phyloP scores from a whole-genome alignment of 345 rosid species.

The Moricandia arvensis region DNA sequence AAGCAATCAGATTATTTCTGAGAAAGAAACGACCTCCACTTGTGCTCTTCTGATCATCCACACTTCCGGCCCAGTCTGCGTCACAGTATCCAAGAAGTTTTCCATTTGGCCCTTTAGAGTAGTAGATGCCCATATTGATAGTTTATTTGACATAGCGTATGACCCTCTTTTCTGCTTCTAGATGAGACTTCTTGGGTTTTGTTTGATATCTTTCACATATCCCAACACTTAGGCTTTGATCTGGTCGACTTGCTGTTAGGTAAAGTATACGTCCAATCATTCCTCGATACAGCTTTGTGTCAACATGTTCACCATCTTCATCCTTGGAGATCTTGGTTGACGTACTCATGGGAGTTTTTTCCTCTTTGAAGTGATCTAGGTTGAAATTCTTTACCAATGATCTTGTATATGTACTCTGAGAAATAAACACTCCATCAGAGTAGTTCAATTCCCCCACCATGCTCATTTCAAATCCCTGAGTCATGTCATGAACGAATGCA shows the following conservation, averaged over 20 bases:
- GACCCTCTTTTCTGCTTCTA: not conserved
- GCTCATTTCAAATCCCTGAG: not conserved
- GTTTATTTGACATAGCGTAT: not conserved
- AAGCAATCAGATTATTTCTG: not conserved
- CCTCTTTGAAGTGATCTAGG: not conserved
- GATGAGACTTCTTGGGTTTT: not conserved
- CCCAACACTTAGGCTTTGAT: not conserved
- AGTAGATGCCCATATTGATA: not conserved
- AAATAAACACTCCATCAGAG: not conserved
- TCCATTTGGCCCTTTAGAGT: not conserved
- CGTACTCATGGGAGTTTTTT: not conserved
- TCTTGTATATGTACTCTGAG: not conserved
- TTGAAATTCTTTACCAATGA: not conserved
- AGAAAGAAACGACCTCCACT: not conserved
- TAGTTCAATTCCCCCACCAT: not conserved
- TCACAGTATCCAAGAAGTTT: not conserved
- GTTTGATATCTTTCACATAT: not conserved
- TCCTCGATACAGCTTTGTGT: not conserved
- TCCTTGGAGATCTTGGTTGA: not conserved
- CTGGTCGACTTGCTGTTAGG: not conserved
- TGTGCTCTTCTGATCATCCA: not conserved
- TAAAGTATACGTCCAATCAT: not conserved
- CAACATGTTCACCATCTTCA: not conserved
- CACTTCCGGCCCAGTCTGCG: not conserved
- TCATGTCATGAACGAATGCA: not conserved